Percentiles rank a stretch among this genome's conserved stretches.
Conservation (phyloP, 306 rosid species). For the Castanea sativa region DNA sequence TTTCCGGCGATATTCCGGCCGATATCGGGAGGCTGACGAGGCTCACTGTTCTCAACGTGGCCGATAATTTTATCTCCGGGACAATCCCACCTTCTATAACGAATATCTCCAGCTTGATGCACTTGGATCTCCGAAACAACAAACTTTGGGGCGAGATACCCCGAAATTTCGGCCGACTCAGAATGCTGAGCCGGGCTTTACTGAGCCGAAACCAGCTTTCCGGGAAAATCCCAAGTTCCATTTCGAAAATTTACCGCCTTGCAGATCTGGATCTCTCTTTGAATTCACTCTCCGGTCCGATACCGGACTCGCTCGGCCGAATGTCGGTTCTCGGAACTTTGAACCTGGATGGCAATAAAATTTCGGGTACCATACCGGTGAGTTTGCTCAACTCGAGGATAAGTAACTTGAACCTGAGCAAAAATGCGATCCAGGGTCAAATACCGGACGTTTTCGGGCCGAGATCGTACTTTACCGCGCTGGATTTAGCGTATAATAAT, state of each 20-base stretch:
- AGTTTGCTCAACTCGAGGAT: slow-evolving; percentile 56
- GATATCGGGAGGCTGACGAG: slow-evolving; percentile 61
- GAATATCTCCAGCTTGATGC: slow-evolving; percentile 53
- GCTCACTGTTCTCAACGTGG: slow-evolving; percentile 73
- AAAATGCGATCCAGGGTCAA: slow-evolving; percentile 44
- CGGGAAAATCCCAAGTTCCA: slow-evolving; percentile 59
- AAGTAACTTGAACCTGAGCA: slow-evolving; percentile 70
- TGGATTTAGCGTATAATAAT: slow-evolving; percentile 67
- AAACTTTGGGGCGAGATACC: slow-evolving; percentile 59
- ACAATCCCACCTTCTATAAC: slow-evolving; percentile 59
- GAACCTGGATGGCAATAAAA: slow-evolving; percentile 66
- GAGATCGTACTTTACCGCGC: slow-evolving; percentile 68
- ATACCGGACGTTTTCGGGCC: slow-evolving; percentile 60
- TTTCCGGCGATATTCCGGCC: slow-evolving; percentile 57
- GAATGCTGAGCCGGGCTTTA: slow-evolving; percentile 84
- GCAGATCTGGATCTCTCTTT: slow-evolving; percentile 85
- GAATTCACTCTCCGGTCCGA: slow-evolving; percentile 55
- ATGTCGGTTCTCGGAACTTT: slow-evolving; percentile 75
- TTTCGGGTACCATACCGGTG: slow-evolving; percentile 54
- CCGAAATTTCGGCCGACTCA: slow-evolving; percentile 35
- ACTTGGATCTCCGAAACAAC: slow-evolving; percentile 84
- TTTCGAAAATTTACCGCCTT: slow-evolving; percentile 68
- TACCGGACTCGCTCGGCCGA: slow-evolving; percentile 60
- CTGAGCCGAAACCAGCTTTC: slow-evolving; percentile 61
- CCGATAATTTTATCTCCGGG: slow-evolving; percentile 75